A percentile compares a stretch with the other conserved stretches of the same genome.
Evolutionary conservation across 2,329 filamentous ascomycete genomes (phyloP).

Genomic region (Aspergillus sp.): DNA sequence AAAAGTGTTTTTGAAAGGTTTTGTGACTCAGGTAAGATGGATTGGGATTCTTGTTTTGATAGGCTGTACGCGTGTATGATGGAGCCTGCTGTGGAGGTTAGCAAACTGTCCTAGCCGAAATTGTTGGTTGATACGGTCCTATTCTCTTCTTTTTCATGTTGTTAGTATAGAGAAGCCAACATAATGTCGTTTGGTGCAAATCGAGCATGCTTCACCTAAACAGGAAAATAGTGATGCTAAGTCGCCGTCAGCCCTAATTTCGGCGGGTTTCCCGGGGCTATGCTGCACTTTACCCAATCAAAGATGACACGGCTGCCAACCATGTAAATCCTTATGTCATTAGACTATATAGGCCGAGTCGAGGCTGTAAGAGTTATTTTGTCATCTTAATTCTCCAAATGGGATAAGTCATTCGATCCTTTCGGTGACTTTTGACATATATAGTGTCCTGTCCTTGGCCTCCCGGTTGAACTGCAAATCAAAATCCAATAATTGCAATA

Average conservation of each 20-base stretch:
- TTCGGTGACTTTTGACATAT: too few relatives aligned
- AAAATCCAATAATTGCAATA: too few relatives aligned
- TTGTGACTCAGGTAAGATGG: constrained; percentile 25
- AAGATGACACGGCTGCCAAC: too few relatives aligned
- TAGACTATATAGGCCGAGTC: too few relatives aligned
- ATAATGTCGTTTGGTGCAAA: too few relatives aligned
- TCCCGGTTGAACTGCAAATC: too few relatives aligned
- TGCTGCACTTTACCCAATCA: too few relatives aligned
- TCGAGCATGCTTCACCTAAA: not conserved
- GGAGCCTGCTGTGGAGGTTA: constrained; percentile 3
- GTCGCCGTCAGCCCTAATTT: not conserved
- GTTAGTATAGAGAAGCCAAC: too few relatives aligned
- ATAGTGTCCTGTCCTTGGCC: too few relatives aligned
- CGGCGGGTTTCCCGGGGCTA: not conserved
- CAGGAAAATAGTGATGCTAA: not conserved
- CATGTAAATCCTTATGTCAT: too few relatives aligned
- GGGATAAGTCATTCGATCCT: too few relatives aligned
- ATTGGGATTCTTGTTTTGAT: constrained; percentile 38
- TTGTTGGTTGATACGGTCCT: not conserved
- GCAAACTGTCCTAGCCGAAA: not conserved
- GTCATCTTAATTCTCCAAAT: not conserved
- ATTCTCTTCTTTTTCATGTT: too few relatives aligned
- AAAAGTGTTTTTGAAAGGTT: constrained; percentile 29
- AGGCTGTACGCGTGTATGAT: constrained; percentile 23
- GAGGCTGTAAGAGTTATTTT: not conserved